A percentile compares a stretch with the other conserved stretches of the same genome.
phyloP scores from a whole-genome alignment of 306 rosid genomes.

The Dalbergia cochinchinensis region DNA sequence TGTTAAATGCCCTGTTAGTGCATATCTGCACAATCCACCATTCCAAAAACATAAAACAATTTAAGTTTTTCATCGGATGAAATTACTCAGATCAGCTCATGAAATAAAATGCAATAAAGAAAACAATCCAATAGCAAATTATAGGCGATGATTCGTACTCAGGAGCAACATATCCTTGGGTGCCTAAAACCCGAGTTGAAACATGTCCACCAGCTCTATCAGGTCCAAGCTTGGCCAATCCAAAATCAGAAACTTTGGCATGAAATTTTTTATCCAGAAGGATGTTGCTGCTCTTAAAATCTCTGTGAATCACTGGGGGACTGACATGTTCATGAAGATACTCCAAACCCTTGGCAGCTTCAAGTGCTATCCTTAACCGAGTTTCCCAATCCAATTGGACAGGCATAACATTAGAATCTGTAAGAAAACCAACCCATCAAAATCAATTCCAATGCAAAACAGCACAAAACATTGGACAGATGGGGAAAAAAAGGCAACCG shows the following conservation, averaged over 20 bases:
- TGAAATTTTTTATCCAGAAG: conserved; percentile 80
- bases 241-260: conserved; percentile 97
- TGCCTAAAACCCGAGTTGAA: conserved; percentile 93
- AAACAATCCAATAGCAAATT: conserved; percentile 33
- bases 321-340: conserved; percentile 91
- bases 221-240: conserved; percentile 91
- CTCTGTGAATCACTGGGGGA: conserved; percentile 96
- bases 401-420: conserved; percentile 64
- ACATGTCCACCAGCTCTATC: conserved; percentile 96
- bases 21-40: conserved; percentile 73
- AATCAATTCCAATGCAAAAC: conserved; percentile 31
- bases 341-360: conserved; percentile 96
- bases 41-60: conserved; percentile 2
- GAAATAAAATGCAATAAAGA: conserved; percentile 9
- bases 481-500: background rate
- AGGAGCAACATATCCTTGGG: conserved; percentile 95
- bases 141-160: conserved; percentile 65
- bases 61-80: conserved; percentile 7
- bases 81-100: background rate
- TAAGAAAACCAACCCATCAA: conserved; percentile 27
- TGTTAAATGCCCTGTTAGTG: conserved; percentile 94
- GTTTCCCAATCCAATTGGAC: conserved; percentile 85
- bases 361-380: conserved; percentile 88
- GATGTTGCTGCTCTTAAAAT: conserved; percentile 96
- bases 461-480: conserved; percentile 18